Conservation (phyloP, 2,329 filamentous ascomycete species). For the Didymella arachidicola region DNA sequence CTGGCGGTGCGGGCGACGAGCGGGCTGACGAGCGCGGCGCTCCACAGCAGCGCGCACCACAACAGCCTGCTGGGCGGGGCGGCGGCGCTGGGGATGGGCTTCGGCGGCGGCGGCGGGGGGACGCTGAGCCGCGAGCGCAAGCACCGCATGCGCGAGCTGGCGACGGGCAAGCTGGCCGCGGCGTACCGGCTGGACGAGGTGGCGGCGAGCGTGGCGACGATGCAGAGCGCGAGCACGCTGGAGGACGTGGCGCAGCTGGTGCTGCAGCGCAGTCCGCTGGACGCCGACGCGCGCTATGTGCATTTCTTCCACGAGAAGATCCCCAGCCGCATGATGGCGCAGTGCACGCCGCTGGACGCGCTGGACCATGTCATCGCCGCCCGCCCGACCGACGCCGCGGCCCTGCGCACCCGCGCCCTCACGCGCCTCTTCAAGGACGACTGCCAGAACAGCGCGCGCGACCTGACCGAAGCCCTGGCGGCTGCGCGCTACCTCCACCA, state of each 20-base stretch:
- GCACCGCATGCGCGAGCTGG: constrained; percentile 81
- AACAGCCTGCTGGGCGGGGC: constrained; percentile 46
- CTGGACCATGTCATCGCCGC: constrained; percentile 73
- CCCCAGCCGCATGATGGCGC: constrained; percentile 74
- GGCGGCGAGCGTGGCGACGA: constrained; percentile 80
- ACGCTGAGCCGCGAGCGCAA: constrained; percentile 79
- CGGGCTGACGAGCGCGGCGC: constrained; percentile 71
- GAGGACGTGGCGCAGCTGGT: constrained; percentile 79
- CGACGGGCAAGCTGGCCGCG: constrained; percentile 76
- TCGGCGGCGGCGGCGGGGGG: constrained; percentile 62
- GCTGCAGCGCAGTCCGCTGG: constrained; percentile 71
- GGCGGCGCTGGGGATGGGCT: constrained; percentile 17
- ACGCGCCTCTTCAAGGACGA: constrained; percentile 80
- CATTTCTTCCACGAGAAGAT: constrained; percentile 95
- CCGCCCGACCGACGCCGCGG: constrained; percentile 69
- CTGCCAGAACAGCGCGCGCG: constrained; percentile 71
- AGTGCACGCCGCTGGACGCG: constrained; percentile 72
- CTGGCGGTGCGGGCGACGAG: constrained; percentile 79
- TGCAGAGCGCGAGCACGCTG: constrained; percentile 79
- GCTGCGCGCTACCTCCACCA: constrained; percentile 61
- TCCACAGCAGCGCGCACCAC: constrained; percentile 64
- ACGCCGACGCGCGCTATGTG: constrained; percentile 83
- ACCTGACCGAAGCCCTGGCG: constrained; percentile 72
- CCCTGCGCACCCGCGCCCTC: constrained; percentile 75
- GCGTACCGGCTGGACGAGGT: constrained; percentile 86